Evolutionary conservation across 768 basidiomycete species (phyloP).

Genomic region (Jaapia argillacea): DNA sequence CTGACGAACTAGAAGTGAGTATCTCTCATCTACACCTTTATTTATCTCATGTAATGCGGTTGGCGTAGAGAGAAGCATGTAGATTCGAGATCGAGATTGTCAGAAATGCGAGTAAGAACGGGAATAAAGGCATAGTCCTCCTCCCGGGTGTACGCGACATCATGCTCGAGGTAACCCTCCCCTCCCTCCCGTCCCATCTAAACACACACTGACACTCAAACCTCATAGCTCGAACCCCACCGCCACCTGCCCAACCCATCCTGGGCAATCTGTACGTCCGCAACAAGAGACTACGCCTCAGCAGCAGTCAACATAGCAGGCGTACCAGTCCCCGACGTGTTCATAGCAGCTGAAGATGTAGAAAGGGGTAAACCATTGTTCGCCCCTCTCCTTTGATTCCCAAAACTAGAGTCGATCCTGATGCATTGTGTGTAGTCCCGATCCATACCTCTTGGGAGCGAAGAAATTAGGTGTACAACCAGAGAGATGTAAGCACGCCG

Average conservation of each 20-base stretch:
- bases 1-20: conserved; percentile 58
- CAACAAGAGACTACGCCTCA: conserved; percentile 66
- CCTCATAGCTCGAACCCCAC: conserved; percentile 19
- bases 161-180: conserved; percentile 39
- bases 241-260: conserved; percentile 39
- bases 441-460: conserved; percentile 79
- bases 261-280: conserved; percentile 88
- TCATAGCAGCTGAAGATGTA: conserved; percentile 83
- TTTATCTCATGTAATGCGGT: conserved; percentile 1
- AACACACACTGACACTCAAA: conserved; percentile 5
- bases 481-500: conserved; percentile 54
- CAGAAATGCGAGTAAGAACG: conserved; percentile 41
- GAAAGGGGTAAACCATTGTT: conserved; percentile 80
- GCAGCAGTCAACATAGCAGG: conserved; percentile 58
- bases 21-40: too few species aligned
- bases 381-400: too few species aligned
- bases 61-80: conserved; percentile 50
- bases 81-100: conserved; percentile 79
- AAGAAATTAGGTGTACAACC: conserved; percentile 41
- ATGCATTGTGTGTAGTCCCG: too few species aligned
- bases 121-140: conserved; percentile 52
- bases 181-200: conserved; percentile 1
- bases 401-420: too few species aligned
- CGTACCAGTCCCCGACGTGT: conserved; percentile 59
- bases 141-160: conserved; percentile 64